Percentiles rank a stretch among this genome's conserved stretches.
Conservation (phyloP, 768 basidiomycete genomes). For the Tulasnella sp. region DNA sequence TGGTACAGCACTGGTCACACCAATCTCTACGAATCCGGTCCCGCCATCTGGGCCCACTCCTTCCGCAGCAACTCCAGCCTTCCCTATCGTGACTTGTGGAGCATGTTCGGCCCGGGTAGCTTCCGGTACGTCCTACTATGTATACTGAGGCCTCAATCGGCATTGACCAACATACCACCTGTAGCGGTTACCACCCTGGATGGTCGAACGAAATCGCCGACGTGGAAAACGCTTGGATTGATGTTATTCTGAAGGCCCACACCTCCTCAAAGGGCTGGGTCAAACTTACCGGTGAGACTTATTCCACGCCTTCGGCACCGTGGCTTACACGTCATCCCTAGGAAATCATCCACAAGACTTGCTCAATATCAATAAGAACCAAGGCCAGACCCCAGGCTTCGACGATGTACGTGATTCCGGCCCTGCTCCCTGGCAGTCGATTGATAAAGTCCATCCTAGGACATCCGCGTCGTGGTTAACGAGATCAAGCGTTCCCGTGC, state of each 20-base stretch:
- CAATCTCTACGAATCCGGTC: constrained; percentile 4
- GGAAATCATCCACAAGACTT: background rate
- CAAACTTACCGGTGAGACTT: background rate
- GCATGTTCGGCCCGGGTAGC: background rate
- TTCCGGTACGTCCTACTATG: background rate
- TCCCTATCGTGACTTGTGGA: background rate
- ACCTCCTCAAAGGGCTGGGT: constrained; percentile 1
- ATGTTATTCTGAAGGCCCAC: constrained; percentile 1
- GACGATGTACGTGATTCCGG: too few relatives aligned
- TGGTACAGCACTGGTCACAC: background rate
- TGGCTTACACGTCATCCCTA: background rate
- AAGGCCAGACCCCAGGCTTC: background rate
- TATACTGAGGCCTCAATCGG: background rate
- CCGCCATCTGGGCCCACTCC: constrained; percentile 3
- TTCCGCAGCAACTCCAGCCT: background rate
- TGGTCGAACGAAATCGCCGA: background rate
- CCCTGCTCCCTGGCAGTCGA: background rate
- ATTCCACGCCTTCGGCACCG: background rate
- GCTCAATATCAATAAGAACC: constrained; percentile 10
- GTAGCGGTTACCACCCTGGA: background rate
- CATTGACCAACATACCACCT: background rate
- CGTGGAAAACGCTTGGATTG: background rate
- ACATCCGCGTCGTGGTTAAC: background rate
- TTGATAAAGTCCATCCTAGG: background rate
- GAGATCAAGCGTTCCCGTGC: background rate